Evolutionary conservation across 805 yeast species (phyloP).

Genomic region (Ogataea saltuana): DNA sequence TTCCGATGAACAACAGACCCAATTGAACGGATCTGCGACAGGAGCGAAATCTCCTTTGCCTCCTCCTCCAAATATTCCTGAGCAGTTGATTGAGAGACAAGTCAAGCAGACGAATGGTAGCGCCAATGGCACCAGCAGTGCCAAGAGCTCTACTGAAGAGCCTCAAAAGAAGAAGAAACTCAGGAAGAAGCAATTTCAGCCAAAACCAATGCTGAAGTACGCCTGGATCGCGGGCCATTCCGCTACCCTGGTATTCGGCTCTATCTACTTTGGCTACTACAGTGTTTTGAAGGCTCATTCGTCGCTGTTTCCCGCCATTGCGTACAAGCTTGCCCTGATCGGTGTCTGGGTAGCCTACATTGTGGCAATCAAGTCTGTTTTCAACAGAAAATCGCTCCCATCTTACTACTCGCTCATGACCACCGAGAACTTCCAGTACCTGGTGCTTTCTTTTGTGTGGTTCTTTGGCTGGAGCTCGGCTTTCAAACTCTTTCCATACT

Average conservation of each 20-base stretch:
- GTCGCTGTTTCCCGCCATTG: constrained; percentile 47
- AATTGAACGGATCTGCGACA: constrained; percentile 2
- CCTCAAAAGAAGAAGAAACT: constrained; percentile 33
- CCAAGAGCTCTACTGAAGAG: constrained; percentile 13
- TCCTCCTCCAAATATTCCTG: constrained; percentile 5
- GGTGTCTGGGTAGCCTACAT: constrained; percentile 57
- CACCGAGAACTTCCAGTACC: constrained; percentile 74
- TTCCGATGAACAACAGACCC: background rate
- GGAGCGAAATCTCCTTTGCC: constrained; percentile 4
- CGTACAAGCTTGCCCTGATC: constrained; percentile 54
- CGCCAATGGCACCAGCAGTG: too few relatives aligned
- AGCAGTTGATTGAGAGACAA: constrained; percentile 1
- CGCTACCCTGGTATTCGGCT: constrained; percentile 46
- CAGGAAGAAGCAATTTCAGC: constrained; percentile 36
- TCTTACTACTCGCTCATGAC: constrained; percentile 63
- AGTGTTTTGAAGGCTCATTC: constrained; percentile 38
- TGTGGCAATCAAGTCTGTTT: constrained; percentile 57
- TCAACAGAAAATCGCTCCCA: constrained; percentile 58
- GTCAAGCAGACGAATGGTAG: too few relatives aligned
- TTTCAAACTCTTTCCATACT: constrained; percentile 64
- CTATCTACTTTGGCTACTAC: constrained; percentile 37
- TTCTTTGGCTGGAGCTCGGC: constrained; percentile 61
- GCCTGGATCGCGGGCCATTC: constrained; percentile 62
- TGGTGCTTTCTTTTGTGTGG: constrained; percentile 59
- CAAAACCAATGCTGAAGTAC: constrained; percentile 44